These are phyloP conservation scores for Termitomyces sp. DNA, from an alignment of 768 basidiomycete genomes.

Conservation along the genomic window DNA sequence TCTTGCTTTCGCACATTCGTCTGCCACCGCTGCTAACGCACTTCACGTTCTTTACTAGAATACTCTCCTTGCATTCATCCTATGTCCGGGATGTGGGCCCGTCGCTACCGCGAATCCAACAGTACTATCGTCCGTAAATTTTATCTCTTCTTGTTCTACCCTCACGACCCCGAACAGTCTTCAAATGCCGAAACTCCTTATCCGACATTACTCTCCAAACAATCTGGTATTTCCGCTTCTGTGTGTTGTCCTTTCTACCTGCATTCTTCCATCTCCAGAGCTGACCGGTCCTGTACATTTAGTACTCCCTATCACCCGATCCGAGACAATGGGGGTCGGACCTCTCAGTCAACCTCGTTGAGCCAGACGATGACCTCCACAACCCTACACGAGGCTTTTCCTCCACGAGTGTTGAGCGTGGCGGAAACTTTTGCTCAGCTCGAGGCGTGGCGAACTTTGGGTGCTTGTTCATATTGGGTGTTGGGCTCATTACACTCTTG, in stretches of 20 bases:
- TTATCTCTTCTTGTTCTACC: not conserved
- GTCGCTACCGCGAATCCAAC: conserved; percentile 10
- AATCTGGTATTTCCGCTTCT: conserved; percentile 13
- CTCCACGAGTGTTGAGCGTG: conserved; percentile 12
- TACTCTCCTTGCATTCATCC: not conserved
- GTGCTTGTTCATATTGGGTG: conserved; percentile 46
- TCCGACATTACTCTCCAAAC: conserved; percentile 10
- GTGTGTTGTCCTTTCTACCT: conserved; percentile 1
- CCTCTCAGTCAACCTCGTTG: conserved; percentile 34
- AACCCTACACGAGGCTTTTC: conserved; percentile 40
- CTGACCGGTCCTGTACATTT: not conserved
- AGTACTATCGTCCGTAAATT: conserved; percentile 11
- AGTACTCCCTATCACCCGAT: conserved; percentile 52
- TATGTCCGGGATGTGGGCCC: conserved; percentile 12
- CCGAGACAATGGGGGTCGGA: conserved; percentile 49
- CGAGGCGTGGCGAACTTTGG: conserved; percentile 61
- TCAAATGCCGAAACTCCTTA: conserved; percentile 18
- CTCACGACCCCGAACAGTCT: conserved; percentile 6
- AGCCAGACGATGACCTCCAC: conserved; percentile 57
- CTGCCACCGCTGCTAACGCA: not conserved
- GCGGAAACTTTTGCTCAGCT: conserved; percentile 33
- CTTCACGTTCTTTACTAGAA: conserved; percentile 5
- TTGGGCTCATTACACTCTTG: conserved; percentile 54
- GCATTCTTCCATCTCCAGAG: not conserved
- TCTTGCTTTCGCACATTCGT: not conserved